These are phyloP conservation scores for Gracilaria caudata DNA, from an alignment of 23 red algal genomes.

Conservation along the genomic window DNA sequence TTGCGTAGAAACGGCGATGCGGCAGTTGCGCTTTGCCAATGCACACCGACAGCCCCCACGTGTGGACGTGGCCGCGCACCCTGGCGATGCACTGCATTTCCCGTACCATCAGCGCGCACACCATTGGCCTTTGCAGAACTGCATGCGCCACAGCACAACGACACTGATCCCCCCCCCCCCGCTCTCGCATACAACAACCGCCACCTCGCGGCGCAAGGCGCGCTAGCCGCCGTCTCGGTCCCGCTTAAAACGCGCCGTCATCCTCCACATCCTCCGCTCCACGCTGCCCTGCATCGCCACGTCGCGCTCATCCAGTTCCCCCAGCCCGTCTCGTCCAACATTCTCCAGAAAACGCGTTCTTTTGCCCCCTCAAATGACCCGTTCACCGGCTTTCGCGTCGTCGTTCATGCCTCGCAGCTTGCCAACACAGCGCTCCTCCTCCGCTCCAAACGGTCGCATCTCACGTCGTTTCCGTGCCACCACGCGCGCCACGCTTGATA, in stretches of 20 bases:
- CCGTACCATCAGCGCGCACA: background rate
- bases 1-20: too few species aligned
- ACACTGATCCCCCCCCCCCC: slow-evolving; percentile 1
- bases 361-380: background rate
- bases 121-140: slow-evolving; percentile 12
- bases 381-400: slow-evolving; percentile 38
- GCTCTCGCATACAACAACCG: background rate
- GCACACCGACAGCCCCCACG: too few species aligned
- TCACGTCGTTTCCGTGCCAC: slow-evolving; percentile 33
- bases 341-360: background rate
- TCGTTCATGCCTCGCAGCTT: background rate
- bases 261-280: background rate
- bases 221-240: background rate
- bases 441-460: background rate
- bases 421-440: background rate
- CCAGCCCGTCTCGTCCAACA: background rate
- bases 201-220: background rate
- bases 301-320: background rate
- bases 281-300: background rate
- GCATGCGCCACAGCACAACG: background rate
- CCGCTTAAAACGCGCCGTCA: background rate
- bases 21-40: too few species aligned
- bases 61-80: slow-evolving; percentile 4
- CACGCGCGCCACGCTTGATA: slow-evolving; percentile 29
- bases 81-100: too few species aligned